Evolutionary conservation across 441 rosid species (phyloP).

Genomic region (Macaranga tanarius): DNA sequence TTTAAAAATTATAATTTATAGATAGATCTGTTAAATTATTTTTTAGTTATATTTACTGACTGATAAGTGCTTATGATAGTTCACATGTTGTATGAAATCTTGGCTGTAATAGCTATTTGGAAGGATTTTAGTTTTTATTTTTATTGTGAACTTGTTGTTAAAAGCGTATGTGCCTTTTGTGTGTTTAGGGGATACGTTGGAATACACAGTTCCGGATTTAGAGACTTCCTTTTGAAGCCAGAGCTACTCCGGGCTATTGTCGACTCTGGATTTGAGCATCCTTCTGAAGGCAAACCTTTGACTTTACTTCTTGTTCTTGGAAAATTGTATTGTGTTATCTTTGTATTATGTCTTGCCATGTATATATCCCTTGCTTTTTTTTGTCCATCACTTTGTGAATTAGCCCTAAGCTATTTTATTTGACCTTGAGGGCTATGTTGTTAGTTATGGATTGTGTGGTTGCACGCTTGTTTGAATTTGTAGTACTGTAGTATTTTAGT

Average conservation of each 20-base stretch:
- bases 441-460: background rate
- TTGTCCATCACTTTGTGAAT: background rate
- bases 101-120: background rate
- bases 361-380: background rate
- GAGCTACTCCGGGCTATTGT: conserved; percentile 98
- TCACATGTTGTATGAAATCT: too few species aligned
- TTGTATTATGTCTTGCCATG: background rate
- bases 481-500: too few species aligned
- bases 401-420: background rate
- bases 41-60: background rate
- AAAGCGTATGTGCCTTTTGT: background rate
- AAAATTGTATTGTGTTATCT: background rate
- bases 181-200: conserved; percentile 87
- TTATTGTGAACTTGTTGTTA: background rate
- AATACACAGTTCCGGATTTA: conserved; percentile 98
- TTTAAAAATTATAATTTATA: background rate
- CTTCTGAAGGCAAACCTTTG: conserved; percentile 77
- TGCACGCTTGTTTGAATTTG: background rate
- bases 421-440: too few species aligned
- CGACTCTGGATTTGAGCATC: conserved; percentile 99
- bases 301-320: background rate
- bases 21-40: background rate
- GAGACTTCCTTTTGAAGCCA: conserved; percentile 98
- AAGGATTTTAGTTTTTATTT: too few species aligned
- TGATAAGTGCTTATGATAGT: too few species aligned